Percentiles rank a stretch among this genome's conserved stretches.
Conservation (phyloP, 257 asterid genomes). For the Phtheirospermum japonicum region DNA sequence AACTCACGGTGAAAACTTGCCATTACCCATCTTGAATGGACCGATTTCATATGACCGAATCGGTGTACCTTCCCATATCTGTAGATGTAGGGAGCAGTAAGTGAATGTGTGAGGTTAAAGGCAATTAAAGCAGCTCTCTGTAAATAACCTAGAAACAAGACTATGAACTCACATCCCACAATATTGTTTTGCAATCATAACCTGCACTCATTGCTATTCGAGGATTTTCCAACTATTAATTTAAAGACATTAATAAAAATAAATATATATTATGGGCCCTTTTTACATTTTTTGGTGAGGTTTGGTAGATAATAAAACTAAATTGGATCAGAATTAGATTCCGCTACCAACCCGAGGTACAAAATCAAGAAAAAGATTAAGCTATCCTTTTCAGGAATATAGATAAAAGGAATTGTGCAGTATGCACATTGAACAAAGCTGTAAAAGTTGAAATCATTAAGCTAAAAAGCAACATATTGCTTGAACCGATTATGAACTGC, state of each 20-base stretch:
- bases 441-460: no score
- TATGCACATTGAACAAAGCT: no score
- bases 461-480: no score
- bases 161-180: conserved; percentile 89
- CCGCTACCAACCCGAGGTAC: conserved; percentile 47
- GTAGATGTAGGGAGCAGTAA: conserved; percentile 24
- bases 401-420: no score
- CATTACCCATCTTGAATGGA: conserved; percentile 84
- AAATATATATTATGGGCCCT: no score
- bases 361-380: conserved; percentile 39
- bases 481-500: no score
- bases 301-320: conserved; percentile 53
- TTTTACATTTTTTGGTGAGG: conserved; percentile 27
- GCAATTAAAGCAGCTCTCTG: conserved; percentile 17
- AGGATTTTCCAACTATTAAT: conserved; percentile 69
- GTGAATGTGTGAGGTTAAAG: conserved; percentile 18
- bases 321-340: conserved; percentile 45
- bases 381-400: conserved; percentile 34
- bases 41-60: conserved; percentile 81
- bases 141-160: conserved; percentile 24
- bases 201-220: conserved; percentile 99
- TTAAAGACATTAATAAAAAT: conserved; percentile 14
- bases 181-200: conserved; percentile 94
- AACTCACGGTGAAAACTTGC: conserved; percentile 98
- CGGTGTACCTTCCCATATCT: conserved; percentile 98